Evolutionary conservation across 1,284 basidiomycete genomes (phyloP), one percentile per base, ranked within the genome.

Genomic region (Takashimella tepidaria): DNA sequence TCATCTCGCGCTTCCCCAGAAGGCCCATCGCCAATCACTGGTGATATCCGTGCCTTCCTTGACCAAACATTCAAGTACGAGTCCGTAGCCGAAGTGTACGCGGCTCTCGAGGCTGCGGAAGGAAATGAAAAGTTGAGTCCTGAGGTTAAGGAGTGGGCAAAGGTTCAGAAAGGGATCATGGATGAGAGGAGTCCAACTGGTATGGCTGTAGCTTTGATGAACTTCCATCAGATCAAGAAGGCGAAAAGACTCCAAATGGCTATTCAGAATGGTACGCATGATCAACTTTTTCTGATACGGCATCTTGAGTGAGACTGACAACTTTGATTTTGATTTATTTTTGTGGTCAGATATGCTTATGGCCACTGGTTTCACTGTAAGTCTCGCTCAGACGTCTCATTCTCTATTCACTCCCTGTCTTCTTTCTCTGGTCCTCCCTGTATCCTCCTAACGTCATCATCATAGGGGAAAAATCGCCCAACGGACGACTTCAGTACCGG

Each of bases 121-220:
- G 49, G 43, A 11, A 60, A 67, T 27, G 44, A 76, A 75, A 55
- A 58, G 54, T 70, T 77, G 27, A 72, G 81, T 46, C 74, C 78
- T 47, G 76, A 74, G 20, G 80, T 88, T 52, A 78, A 79, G 53
- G 71, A 77, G 49, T 97, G 92, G 91, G 92, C 92, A 5, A 73
- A 77, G 56, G 72, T 80, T 49, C 91, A 90, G 13, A 73, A 87
- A 56, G 76, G 79, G 19, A 77, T 78, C 23, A 76, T 98, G 59
- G 77, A 83, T 45, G 64, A 81, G 59, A 83, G 90, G 50, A 92
- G 89, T 70, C 92, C 92, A 3, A 95, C 92, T 2, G 92, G 90
- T 65, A 80, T 96, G 66, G 89, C 88, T 68, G 86, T 97, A 24
- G 83, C 92, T 19, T 79, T 97, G 19, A 77, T 82, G 62, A 88